Evolutionary conservation across 2,329 filamentous ascomycete species (phyloP).

Genomic region (Trichoderma atroviride): DNA sequence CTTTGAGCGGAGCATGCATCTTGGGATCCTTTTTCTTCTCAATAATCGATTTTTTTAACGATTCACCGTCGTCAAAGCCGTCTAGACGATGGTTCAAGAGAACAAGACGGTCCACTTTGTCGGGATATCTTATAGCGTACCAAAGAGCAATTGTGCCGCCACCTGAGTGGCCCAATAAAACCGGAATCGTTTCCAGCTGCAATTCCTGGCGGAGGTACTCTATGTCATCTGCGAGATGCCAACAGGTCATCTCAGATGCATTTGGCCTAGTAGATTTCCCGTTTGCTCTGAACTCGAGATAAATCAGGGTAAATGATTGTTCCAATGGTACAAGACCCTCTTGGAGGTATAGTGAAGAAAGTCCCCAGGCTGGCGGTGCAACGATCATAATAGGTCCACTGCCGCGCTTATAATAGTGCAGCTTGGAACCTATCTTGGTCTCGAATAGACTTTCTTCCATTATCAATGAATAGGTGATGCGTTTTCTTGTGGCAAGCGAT

Average conservation of each 20-base stretch:
- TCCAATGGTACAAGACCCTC: not conserved
- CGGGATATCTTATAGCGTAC: not conserved
- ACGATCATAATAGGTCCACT: conserved; percentile 4
- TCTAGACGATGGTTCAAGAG: not conserved
- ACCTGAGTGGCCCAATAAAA: not conserved
- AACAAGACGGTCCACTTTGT: not conserved
- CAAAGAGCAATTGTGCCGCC: conserved; percentile 9
- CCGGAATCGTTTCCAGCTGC: not conserved
- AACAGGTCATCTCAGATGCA: conserved; percentile 12
- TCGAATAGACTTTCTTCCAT: not conserved
- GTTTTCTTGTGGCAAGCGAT: not conserved
- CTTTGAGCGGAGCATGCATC: conserved; percentile 2
- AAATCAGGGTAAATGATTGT: not conserved
- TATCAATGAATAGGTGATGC: not conserved
- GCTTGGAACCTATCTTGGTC: not conserved
- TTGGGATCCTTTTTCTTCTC: conserved; percentile 5
- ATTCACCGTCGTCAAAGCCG: not conserved
- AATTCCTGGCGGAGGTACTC: conserved; percentile 6
- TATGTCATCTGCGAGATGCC: conserved; percentile 4
- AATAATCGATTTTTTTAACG: not conserved
- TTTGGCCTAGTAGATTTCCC: not conserved
- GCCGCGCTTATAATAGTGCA: conserved; percentile 5
- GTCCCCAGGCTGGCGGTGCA: conserved; percentile 4
- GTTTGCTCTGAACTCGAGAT: conserved; percentile 1
- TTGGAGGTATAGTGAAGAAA: not conserved